A percentile compares a stretch with the other conserved stretches of the same genome.
phyloP scores from a whole-genome alignment of 2,329 filamentous ascomycete species.

The Neofusicoccum laricinum region DNA sequence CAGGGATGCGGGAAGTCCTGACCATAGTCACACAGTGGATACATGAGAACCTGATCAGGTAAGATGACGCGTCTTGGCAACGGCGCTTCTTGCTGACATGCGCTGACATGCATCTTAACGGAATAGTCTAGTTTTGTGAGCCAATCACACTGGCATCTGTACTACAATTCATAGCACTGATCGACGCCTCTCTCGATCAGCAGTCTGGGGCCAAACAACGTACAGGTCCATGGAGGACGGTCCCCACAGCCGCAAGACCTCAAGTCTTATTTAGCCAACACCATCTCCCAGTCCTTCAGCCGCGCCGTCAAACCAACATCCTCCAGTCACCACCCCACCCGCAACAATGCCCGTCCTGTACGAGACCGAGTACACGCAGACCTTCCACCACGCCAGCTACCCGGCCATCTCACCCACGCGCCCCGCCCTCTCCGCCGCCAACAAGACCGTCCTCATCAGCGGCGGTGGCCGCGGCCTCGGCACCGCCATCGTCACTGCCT shows the following conservation, averaged over 20 bases:
- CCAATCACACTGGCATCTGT: too few relatives aligned
- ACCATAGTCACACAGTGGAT: too few relatives aligned
- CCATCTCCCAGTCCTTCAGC: not conserved
- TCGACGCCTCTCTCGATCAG: not conserved
- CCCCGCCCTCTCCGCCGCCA: constrained; percentile 20
- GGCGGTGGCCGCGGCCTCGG: constrained; percentile 49
- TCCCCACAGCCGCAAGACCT: not conserved
- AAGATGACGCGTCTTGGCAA: too few relatives aligned
- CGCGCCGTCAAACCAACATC: not conserved
- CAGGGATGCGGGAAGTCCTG: too few relatives aligned
- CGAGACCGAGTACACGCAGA: not conserved
- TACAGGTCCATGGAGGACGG: not conserved
- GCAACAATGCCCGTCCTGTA: not conserved
- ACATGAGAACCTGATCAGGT: too few relatives aligned
- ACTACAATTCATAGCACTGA: too few relatives aligned
- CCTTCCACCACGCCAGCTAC: constrained; percentile 23
- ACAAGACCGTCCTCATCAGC: constrained; percentile 33
- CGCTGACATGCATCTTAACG: too few relatives aligned
- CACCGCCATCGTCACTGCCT: constrained; percentile 40
- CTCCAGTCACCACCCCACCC: not conserved
- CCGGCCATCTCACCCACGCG: constrained; percentile 19
- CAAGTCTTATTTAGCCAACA: not conserved
- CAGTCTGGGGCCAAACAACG: not conserved
- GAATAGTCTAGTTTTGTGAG: too few relatives aligned
- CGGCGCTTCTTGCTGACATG: too few relatives aligned